Evolutionary conservation across 2,329 filamentous ascomycete genomes (phyloP).

Genomic region (Blumeria graminis): DNA sequence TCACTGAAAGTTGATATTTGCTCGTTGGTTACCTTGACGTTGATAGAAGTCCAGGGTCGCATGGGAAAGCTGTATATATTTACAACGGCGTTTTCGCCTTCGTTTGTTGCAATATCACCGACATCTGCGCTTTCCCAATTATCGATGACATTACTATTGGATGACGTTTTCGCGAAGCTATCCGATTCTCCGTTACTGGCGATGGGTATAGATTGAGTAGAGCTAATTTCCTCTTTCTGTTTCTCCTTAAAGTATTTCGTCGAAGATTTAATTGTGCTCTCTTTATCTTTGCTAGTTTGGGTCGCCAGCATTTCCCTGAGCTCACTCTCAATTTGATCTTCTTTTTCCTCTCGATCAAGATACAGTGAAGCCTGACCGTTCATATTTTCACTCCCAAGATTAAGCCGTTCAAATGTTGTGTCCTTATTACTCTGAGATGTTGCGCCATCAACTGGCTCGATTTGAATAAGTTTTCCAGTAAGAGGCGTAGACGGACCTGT

Average conservation of each 20-base stretch:
- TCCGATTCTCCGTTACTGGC: background rate
- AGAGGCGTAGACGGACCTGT: conserved; percentile 11
- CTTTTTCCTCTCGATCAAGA: conserved; percentile 14
- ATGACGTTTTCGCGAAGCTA: conserved; percentile 27
- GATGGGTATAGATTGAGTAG: conserved; percentile 16
- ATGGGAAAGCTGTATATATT: conserved; percentile 90
- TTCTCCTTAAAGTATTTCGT: conserved; percentile 27
- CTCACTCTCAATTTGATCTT: conserved; percentile 25
- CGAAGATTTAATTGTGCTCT: conserved; percentile 21
- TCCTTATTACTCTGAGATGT: background rate
- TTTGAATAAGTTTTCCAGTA: conserved; percentile 17
- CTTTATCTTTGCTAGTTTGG: conserved; percentile 28
- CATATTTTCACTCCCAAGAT: background rate
- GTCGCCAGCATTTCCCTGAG: conserved; percentile 25
- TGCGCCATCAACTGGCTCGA: conserved; percentile 3
- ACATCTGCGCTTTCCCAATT: conserved; percentile 77
- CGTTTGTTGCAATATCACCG: conserved; percentile 40
- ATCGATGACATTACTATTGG: conserved; percentile 39
- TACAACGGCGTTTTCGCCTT: conserved; percentile 39
- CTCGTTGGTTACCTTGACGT: conserved; percentile 34
- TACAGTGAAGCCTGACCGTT: background rate
- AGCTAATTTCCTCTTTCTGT: conserved; percentile 28
- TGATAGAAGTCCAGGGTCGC: conserved; percentile 85
- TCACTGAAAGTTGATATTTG: conserved; percentile 43
- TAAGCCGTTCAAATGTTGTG: too few species aligned